phyloP scores from a whole-genome alignment of 129 eudicot species.

The Escallonia rubra region DNA sequence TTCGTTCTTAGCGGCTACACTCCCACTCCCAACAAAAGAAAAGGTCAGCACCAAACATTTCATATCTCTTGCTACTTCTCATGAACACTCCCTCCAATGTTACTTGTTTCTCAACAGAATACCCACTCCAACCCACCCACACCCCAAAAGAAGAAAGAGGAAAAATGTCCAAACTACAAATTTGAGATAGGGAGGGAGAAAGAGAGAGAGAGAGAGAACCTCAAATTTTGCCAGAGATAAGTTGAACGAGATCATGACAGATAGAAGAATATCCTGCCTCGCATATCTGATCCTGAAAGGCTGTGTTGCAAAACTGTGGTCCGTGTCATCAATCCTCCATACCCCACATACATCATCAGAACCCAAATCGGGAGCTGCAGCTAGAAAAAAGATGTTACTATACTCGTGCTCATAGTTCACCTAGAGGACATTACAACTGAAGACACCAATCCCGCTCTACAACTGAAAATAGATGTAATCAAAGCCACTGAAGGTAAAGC shows the following conservation, averaged over 20 bases:
- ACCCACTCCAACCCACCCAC: not conserved
- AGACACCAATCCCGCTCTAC: too few species aligned
- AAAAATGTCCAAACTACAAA: slow-evolving; percentile 1
- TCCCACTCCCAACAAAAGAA: too few species aligned
- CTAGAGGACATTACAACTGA: not conserved
- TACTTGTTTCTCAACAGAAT: too few species aligned
- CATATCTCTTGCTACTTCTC: too few species aligned
- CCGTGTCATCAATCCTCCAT: slow-evolving; percentile 91
- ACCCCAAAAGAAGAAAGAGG: not conserved
- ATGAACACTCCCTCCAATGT: too few species aligned
- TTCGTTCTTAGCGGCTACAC: too few species aligned
- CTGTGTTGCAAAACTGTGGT: slow-evolving; percentile 90
- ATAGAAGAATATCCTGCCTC: slow-evolving; percentile 84
- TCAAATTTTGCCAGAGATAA: slow-evolving; percentile 63
- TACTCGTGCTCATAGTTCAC: slow-evolving; percentile 3
- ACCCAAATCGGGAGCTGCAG: slow-evolving; percentile 90
- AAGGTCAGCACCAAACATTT: too few species aligned
- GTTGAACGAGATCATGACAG: slow-evolving; percentile 93
- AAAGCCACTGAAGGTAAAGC: too few species aligned
- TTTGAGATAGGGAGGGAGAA: not conserved
- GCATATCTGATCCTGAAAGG: slow-evolving; percentile 95
- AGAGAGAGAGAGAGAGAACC: slow-evolving; percentile 42
- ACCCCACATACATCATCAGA: slow-evolving; percentile 76
- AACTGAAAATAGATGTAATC: too few species aligned
- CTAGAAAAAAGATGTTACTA: slow-evolving; percentile 15